Evolutionary conservation across 2,329 filamentous ascomycete species (phyloP), one percentile per base, ranked within the genome.

Genomic region (Paraphaeosphaeria sporulosa): DNA sequence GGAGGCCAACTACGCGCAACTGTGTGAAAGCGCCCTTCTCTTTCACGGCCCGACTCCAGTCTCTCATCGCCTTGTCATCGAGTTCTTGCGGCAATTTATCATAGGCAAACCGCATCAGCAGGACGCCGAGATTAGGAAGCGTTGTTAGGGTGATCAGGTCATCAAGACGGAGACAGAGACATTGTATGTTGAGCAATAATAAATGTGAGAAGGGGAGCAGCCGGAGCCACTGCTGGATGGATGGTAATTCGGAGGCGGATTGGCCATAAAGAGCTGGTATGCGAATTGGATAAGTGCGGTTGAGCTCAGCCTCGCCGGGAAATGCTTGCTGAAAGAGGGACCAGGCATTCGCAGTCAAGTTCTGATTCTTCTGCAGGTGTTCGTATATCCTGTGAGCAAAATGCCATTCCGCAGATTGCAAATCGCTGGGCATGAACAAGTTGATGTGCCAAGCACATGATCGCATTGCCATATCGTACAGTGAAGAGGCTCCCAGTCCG

Each of bases 381-480:
- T 57, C 43, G 51, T 71, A 70, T 10, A 72, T 62, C 4, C 21
- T 60, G 40, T 59, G 46, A 5, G 64, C 67, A 27, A 63, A 68
- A 7, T 64, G 55, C 70, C 67, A 71, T 6, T 62, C 63, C 5
- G 66, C 66, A 58, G 60, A 68, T 54, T 64, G 59, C 17, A 72
- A 43, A 23, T 63, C 58, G 17, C 61, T 64, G 3, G 64, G 58
- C 25, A 57, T 47, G 55, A 72, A 65, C 1, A 56, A 23, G 17
- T 70, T 59, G 9, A 63, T 48, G 40, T 70, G 61, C 62, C 60
- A 70, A 8, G 61, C 43, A 23, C 67, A 71, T 17, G 54, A 57
- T 27, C 69, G 67, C 34, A 70, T 43, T 10, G 62, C 64, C 59
- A 65, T 69, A 8, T 61, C 58, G 36, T 65, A 57, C 4, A 72